Evolutionary conservation across 768 basidiomycete species (phyloP).

Genomic region (Lactarius hatsudake): DNA sequence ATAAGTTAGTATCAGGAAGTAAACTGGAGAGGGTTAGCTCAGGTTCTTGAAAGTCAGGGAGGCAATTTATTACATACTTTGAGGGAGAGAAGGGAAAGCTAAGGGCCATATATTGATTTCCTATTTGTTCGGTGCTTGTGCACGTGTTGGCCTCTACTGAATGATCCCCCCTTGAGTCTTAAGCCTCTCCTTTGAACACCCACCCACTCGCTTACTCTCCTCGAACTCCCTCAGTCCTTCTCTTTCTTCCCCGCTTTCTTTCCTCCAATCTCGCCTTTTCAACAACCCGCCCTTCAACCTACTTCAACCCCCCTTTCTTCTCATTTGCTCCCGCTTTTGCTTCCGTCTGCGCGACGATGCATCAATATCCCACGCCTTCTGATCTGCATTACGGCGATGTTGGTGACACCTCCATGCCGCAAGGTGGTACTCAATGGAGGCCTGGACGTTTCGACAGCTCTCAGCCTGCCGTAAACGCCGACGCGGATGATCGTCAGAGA

Average conservation of each 20-base stretch:
- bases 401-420: background rate
- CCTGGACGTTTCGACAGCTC: constrained; percentile 5
- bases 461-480: constrained; percentile 22
- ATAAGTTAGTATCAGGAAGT: background rate
- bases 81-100: constrained; percentile 6
- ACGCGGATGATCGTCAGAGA: constrained; percentile 14
- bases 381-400: constrained; percentile 14
- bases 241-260: background rate
- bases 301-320: background rate
- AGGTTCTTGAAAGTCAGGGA: constrained; percentile 3
- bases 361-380: constrained; percentile 11
- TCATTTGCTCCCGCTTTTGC: background rate
- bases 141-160: constrained; percentile 18
- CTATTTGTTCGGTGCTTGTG: constrained; percentile 2
- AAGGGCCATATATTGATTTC: constrained; percentile 4
- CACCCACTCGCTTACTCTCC: background rate
- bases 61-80: constrained; percentile 11
- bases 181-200: constrained; percentile 16
- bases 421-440: constrained; percentile 16
- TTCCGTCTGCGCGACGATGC: constrained; percentile 6
- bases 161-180: constrained; percentile 22
- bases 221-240: background rate
- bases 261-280: background rate
- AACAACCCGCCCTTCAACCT: background rate
- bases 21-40: constrained; percentile 17